phyloP scores from a whole-genome alignment of 1,284 basidiomycete species.

The Coniferiporia sulphurascens region DNA sequence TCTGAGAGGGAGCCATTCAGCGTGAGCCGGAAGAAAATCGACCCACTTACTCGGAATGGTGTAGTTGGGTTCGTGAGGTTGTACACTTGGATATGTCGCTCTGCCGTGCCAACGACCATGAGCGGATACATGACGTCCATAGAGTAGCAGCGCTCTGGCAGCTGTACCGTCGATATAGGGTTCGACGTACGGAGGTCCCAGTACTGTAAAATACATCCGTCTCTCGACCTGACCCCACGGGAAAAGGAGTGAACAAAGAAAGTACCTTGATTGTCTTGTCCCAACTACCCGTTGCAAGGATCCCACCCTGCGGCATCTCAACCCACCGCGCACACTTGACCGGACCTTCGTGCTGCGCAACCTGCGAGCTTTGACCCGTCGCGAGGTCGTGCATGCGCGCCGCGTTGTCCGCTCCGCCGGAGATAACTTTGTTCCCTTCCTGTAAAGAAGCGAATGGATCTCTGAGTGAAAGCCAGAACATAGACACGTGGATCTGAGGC shows the following conservation, averaged over 20 bases:
- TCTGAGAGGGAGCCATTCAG: slow-evolving; percentile 30
- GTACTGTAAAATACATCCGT: slow-evolving; percentile 50
- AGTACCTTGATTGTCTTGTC: slow-evolving; percentile 86
- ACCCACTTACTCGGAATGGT: slow-evolving; percentile 59
- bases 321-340: slow-evolving; percentile 77
- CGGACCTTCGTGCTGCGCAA: slow-evolving; percentile 82
- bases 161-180: slow-evolving; percentile 72
- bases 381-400: slow-evolving; percentile 78
- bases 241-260: slow-evolving; percentile 10
- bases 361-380: slow-evolving; percentile 66
- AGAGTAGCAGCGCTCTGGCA: slow-evolving; percentile 88
- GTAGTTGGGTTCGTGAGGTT: slow-evolving; percentile 80
- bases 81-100: slow-evolving; percentile 85
- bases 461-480: not conserved
- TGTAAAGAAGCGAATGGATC: slow-evolving; percentile 23
- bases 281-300: slow-evolving; percentile 86
- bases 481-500: not conserved
- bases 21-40: not conserved
- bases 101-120: slow-evolving; percentile 94
- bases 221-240: not conserved
- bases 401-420: slow-evolving; percentile 84
- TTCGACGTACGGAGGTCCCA: slow-evolving; percentile 81
- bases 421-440: slow-evolving; percentile 81
- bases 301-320: slow-evolving; percentile 60
- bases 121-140: slow-evolving; percentile 82